Percentiles rank a stretch among this genome's conserved stretches.
phyloP scores from a whole-genome alignment of 2,329 filamentous ascomycete genomes.

The Pseudomassariella vexata region DNA sequence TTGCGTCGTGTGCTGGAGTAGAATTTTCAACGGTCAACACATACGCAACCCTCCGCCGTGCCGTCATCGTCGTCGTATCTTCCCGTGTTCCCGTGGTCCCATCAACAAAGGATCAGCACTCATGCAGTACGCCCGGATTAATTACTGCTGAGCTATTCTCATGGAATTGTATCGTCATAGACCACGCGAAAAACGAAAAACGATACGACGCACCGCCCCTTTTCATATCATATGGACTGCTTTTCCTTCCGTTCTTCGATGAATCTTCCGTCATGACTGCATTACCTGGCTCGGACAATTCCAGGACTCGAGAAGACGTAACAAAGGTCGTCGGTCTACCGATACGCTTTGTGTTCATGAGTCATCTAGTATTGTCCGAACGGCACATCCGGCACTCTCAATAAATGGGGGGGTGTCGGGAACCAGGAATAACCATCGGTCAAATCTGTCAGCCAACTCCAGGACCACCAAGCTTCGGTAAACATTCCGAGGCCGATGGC shows the following conservation, averaged over 20 bases:
- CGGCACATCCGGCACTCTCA: constrained; percentile 32
- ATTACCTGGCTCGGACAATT: constrained; percentile 28
- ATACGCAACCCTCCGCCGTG: constrained; percentile 16
- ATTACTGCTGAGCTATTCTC: too few relatives aligned
- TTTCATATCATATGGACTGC: constrained; percentile 29
- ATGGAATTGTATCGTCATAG: too few relatives aligned
- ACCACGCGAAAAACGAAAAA: too few relatives aligned
- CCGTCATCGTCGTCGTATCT: constrained; percentile 14
- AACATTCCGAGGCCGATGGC: too few relatives aligned
- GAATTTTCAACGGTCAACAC: constrained; percentile 13
- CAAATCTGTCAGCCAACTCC: too few relatives aligned
- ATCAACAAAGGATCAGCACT: constrained; percentile 10
- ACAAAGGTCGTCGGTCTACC: constrained; percentile 13
- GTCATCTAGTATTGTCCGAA: constrained; percentile 25
- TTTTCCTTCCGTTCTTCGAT: constrained; percentile 33
- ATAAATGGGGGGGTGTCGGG: constrained; percentile 21
- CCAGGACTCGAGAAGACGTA: constrained; percentile 13
- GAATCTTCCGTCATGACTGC: constrained; percentile 27
- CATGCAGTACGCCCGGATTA: not conserved
- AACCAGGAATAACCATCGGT: constrained; percentile 10
- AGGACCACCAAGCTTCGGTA: too few relatives aligned
- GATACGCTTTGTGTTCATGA: constrained; percentile 9
- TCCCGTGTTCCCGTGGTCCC: too few relatives aligned
- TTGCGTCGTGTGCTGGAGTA: constrained; percentile 13
- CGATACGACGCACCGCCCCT: constrained; percentile 4